Conservation (phyloP, 1,284 basidiomycete genomes). For the Sporisorium scitamineum region DNA sequence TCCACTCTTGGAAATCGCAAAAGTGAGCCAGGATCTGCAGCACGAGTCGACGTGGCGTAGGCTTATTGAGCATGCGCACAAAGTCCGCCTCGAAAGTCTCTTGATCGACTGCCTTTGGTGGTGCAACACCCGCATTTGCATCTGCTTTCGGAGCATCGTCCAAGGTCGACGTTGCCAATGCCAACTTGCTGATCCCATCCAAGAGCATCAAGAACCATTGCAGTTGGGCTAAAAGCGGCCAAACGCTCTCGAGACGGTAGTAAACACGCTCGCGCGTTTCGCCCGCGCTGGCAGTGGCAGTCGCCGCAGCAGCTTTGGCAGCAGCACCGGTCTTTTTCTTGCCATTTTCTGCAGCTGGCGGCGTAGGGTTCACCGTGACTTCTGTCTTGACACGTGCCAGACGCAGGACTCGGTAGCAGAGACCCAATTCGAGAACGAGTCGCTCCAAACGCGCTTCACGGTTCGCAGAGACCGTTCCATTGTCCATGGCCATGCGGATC, state of each 20-base stretch:
- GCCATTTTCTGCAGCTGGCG: slow-evolving; percentile 14
- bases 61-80: slow-evolving; percentile 38
- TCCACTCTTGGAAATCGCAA: slow-evolving; percentile 46
- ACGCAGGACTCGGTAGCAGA: slow-evolving; percentile 37
- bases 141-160: not conserved
- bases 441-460: slow-evolving; percentile 14
- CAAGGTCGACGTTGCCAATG: slow-evolving; percentile 15
- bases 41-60: slow-evolving; percentile 36
- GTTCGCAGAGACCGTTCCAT: not conserved
- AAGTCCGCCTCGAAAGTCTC: slow-evolving; percentile 24
- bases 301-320: slow-evolving; percentile 12
- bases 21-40: slow-evolving; percentile 33
- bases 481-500: slow-evolving; percentile 39
- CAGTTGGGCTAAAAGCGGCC: slow-evolving; percentile 45
- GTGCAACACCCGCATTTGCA: not conserved
- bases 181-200: slow-evolving; percentile 32
- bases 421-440: slow-evolving; percentile 30
- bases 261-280: slow-evolving; percentile 30
- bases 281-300: not conserved
- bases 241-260: slow-evolving; percentile 46
- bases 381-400: slow-evolving; percentile 26
- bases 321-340: slow-evolving; percentile 25
- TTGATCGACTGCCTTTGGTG: not conserved
- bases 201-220: slow-evolving; percentile 44
- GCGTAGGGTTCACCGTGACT: slow-evolving; percentile 7